Evolutionary conservation across 208 protist genomes (phyloP), one percentile per base, ranked within the genome.

Genomic region (Wallacemonas collosoma): DNA sequence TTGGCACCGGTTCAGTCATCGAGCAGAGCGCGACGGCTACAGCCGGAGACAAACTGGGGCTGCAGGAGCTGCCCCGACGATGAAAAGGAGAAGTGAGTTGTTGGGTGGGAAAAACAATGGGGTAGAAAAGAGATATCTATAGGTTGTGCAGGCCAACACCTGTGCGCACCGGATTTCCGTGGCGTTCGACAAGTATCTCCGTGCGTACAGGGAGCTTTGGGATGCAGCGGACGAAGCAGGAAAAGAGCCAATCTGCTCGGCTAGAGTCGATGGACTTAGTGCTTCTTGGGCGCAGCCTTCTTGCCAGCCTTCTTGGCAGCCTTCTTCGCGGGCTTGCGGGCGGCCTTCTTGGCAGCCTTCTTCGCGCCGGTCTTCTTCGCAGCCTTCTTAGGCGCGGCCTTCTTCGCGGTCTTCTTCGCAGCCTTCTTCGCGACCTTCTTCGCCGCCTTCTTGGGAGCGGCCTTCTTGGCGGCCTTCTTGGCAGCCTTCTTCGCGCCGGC

Each of bases 361-460:
- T 80, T 80, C 48, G 45, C 45, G 12, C 53, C 76, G 0, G 55
- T 36, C 69, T 80, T 81, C 76, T 70, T 73, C 43, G 15, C 60
- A 3, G 71, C 36, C 76, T 77, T 81, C 76, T 81, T 81, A 35
- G 62, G 53, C 6, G 53, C 53, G 53, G 53, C 53, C 53, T 57
- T 57, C 53, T 57, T 57, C 26, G 61, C 65, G 40, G 53, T 41
- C 75, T 79, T 80, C 76, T 73, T 76, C 45, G 26, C 57, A 1
- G 71, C 26, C 76, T 76, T 80, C 76, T 80, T 80, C 48, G 64
- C 55, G 44, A 64, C 68, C 26, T 61, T 64, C 68, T 73, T 75
- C 63, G 35, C 47, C 35, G 57, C 1, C 65, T 74, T 77, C 76
- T 81, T 80, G 17, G 26, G 26, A 26, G 60, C 76, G 0, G 66